Percentiles rank a stretch among this genome's conserved stretches.
Evolutionary conservation across 1,284 basidiomycete genomes (phyloP).

Genomic region (Ceratobasidium sp.): DNA sequence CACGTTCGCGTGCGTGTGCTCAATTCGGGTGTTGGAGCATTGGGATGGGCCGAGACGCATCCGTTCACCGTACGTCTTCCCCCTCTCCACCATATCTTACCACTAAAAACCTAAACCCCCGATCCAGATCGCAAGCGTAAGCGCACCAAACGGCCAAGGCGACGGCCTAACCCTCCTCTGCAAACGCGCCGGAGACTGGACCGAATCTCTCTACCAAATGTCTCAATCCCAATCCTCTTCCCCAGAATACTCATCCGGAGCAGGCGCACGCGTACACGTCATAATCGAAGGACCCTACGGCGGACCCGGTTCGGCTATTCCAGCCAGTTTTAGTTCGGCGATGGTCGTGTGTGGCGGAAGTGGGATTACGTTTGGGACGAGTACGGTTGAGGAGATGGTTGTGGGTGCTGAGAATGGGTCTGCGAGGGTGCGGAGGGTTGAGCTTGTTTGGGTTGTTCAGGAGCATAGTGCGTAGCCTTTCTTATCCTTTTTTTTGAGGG

Average conservation of each 20-base stretch:
- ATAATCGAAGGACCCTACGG: slow-evolving; percentile 51
- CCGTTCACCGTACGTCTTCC: slow-evolving; percentile 48
- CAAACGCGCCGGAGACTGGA: slow-evolving; percentile 48
- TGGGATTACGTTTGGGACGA: slow-evolving; percentile 49
- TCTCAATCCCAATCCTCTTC: slow-evolving; percentile 21
- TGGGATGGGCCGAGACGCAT: slow-evolving; percentile 45
- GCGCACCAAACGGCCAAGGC: slow-evolving; percentile 30
- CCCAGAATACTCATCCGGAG: slow-evolving; percentile 31
- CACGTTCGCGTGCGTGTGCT: slow-evolving; percentile 49
- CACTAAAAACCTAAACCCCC: not conserved
- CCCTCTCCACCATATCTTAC: not conserved
- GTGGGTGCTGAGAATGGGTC: slow-evolving; percentile 37
- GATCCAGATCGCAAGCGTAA: slow-evolving; percentile 46
- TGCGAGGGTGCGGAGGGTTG: slow-evolving; percentile 33
- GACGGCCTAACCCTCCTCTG: slow-evolving; percentile 47
- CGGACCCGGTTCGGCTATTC: slow-evolving; percentile 47
- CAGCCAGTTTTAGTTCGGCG: slow-evolving; percentile 48
- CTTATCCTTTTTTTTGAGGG: not conserved
- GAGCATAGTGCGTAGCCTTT: slow-evolving; percentile 46
- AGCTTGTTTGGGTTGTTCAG: slow-evolving; percentile 49
- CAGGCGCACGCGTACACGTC: slow-evolving; percentile 46
- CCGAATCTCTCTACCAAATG: slow-evolving; percentile 31
- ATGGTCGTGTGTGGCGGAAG: slow-evolving; percentile 49
- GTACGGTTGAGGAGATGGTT: slow-evolving; percentile 47
- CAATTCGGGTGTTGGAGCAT: slow-evolving; percentile 40